Evolutionary conservation across 139 green algal species (phyloP), one percentile per base, ranked within the genome.

Genomic region (Cymbomonas tetramitiformis): DNA sequence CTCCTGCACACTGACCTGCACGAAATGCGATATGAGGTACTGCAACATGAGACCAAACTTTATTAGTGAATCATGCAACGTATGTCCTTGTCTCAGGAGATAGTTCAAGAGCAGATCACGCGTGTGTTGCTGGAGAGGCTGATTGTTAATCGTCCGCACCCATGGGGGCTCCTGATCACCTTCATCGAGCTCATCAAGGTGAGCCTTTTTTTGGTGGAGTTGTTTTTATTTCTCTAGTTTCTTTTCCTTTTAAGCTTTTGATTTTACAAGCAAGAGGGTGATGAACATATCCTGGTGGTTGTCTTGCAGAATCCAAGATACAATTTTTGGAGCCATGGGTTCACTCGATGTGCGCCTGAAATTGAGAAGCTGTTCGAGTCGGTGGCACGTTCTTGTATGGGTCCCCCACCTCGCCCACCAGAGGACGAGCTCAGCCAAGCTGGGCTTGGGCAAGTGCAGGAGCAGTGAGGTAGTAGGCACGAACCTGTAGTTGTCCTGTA

Each of bases 131-230:
- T 99, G 62, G 92, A 99, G 78, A 69, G 92, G 1, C 70, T 98
- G 29, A 95, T 99, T 39, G 92, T 96, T n/a, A 96, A 97, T 80
- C 65, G 83, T 36, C 83, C 86, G 4, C 82, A 90, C 68, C 82
- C 82, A 29, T 93, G 83, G 81, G 91, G 92, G 24, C 76, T 98
- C 55, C 79, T 99, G 29, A 89, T 98, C 71, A 98, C 91, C 21
- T 99, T 99, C 77, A 96, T 97, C 56, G 92, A 99, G 81, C 83
- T 98, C 24, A 97, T 98, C 72, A 98, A 95, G n/a, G n/a, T n/a
- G n/a, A n/a, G n/a, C n/a, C 38, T 18, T n/a, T 44, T 44, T 18
- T 44, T n/a, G 18, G 18, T 44, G 38, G 38, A 18, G 18, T 44
- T 44, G 18, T n/a, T n/a, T n/a, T n/a, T n/a, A n/a, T n/a, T n/a